A percentile compares a stretch with the other conserved stretches of the same genome.
Evolutionary conservation across 2,329 filamentous ascomycete genomes (phyloP).

Genomic region (Colletotrichum lentis): DNA sequence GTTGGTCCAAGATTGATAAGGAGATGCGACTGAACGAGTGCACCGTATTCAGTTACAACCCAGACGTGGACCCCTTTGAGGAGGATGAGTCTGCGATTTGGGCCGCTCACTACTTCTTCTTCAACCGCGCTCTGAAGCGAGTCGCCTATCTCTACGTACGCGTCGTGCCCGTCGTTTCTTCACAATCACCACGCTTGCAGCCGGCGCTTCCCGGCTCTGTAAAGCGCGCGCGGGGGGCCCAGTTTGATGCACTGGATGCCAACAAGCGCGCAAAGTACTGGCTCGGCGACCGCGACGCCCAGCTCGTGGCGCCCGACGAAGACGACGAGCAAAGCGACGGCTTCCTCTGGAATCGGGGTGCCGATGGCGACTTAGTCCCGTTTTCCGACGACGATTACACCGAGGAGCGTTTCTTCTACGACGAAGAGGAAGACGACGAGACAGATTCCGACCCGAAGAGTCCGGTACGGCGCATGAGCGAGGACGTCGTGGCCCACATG

Average conservation of each 20-base stretch:
- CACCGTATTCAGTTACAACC: conserved; percentile 87
- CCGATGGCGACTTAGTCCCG: conserved; percentile 64
- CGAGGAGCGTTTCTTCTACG: conserved; percentile 56
- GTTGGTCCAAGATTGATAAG: conserved; percentile 92
- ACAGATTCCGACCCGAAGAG: conserved; percentile 51
- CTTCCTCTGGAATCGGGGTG: conserved; percentile 65
- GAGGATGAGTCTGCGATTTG: conserved; percentile 94
- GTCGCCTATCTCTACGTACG: conserved; percentile 94
- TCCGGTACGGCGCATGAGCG: conserved; percentile 65
- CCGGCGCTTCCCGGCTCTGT: conserved; percentile 39
- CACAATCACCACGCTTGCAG: conserved; percentile 51
- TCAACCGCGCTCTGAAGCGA: conserved; percentile 90
- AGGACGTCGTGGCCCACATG: conserved; percentile 70
- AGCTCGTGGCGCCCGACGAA: conserved; percentile 55
- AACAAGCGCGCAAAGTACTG: conserved; percentile 88
- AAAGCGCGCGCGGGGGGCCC: conserved; percentile 44
- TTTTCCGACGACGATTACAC: conserved; percentile 61
- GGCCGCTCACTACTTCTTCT: conserved; percentile 97
- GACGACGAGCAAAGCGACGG: conserved; percentile 62
- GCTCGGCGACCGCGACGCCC: conserved; percentile 74
- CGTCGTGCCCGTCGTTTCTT: conserved; percentile 80
- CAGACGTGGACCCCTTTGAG: conserved; percentile 88
- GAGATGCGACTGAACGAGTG: conserved; percentile 94
- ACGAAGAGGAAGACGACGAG: conserved; percentile 55
- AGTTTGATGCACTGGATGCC: conserved; percentile 57